Conservation (phyloP, 305 asterid genomes). For the Solanum aculeatissimum region DNA sequence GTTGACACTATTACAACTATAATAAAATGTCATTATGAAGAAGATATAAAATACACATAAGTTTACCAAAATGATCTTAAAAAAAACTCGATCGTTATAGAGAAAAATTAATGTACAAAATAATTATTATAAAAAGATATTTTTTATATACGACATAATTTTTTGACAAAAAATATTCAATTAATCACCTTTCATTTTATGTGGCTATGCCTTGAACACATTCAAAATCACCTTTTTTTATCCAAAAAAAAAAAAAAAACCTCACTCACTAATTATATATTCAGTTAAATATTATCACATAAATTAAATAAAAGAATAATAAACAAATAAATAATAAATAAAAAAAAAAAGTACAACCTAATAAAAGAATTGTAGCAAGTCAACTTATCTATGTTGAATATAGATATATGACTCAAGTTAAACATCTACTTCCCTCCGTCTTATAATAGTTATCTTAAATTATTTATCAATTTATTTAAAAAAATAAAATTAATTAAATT, state of each 20-base stretch:
- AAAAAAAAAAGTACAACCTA: not conserved
- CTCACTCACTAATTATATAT: not conserved
- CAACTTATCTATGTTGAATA: not conserved
- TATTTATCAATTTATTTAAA: too few species aligned
- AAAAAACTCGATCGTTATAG: too few species aligned
- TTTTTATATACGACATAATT: not conserved
- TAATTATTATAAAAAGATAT: too few species aligned
- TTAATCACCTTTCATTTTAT: not conserved
- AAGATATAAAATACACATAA: too few species aligned
- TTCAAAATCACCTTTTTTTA: not conserved
- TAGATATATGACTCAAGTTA: not conserved
- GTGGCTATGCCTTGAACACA: not conserved
- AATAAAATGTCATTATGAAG: too few species aligned
- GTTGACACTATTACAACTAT: too few species aligned
- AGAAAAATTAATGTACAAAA: too few species aligned
- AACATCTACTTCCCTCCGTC: not conserved
- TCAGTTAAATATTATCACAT: not conserved
- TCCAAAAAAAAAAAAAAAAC: too few species aligned
- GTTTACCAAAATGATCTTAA: too few species aligned
- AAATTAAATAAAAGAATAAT: not conserved
- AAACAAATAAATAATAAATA: not conserved
- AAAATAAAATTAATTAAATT: too few species aligned
- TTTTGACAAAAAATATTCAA: not conserved
- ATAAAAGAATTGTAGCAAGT: not conserved
- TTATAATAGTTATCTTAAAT: too few species aligned